Conservation (phyloP, 768 basidiomycete species). For the Tubosaeta sp. region DNA sequence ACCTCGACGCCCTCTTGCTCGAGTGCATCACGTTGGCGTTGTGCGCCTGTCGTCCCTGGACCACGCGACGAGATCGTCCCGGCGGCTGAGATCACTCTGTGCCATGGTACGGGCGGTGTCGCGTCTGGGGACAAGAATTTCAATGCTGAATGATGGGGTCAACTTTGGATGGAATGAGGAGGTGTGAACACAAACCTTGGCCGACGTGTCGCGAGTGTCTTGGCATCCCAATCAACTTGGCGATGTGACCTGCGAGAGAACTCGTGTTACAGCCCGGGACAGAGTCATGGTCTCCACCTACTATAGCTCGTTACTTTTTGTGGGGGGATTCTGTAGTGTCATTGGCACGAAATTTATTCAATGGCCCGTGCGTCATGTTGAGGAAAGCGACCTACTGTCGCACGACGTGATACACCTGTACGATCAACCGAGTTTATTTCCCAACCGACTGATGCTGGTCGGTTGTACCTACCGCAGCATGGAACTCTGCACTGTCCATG, state of each 20-base stretch:
- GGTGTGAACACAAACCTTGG: conserved; percentile 48
- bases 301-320: conserved; percentile 75
- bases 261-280: background rate
- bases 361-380: background rate
- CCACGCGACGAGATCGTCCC: conserved; percentile 80
- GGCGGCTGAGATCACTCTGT: conserved; percentile 67
- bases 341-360: background rate
- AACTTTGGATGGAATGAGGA: background rate
- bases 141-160: conserved; percentile 48
- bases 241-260: conserved; percentile 58
- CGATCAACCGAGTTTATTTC: background rate
- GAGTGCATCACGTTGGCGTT: conserved; percentile 68
- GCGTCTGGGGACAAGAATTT: conserved; percentile 63
- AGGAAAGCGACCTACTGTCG: conserved; percentile 35
- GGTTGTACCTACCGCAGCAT: conserved; percentile 44
- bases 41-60: conserved; percentile 76
- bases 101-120: conserved; percentile 73
- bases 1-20: conserved; percentile 84
- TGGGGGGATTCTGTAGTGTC: conserved; percentile 46
- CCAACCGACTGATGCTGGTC: background rate
- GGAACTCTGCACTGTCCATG: conserved; percentile 63
- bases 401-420: conserved; percentile 68
- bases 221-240: conserved; percentile 77
- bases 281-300: conserved; percentile 24
- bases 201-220: conserved; percentile 77